Percentiles rank a stretch among this genome's conserved stretches.
Conservation (phyloP, 2,329 filamentous ascomycete species). For the Xylaria sp. region DNA sequence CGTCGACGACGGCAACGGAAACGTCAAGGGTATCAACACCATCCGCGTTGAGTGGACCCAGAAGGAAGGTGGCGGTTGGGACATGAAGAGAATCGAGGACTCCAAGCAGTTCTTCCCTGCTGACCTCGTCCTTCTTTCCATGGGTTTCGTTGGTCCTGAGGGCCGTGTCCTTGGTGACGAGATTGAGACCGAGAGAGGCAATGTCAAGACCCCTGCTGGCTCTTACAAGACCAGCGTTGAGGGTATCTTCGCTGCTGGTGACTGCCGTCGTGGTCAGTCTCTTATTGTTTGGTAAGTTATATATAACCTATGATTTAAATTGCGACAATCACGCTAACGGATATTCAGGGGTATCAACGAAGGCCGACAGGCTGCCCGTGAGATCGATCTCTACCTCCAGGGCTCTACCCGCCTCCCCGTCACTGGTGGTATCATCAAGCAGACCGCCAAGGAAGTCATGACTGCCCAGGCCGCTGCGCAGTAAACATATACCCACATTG, state of each 20-base stretch:
- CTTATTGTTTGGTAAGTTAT: slow-evolving; percentile 85
- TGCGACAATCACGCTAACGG: slow-evolving; percentile 32
- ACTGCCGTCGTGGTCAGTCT: slow-evolving; percentile 90
- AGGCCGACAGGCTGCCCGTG: slow-evolving; percentile 84
- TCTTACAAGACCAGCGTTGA: slow-evolving; percentile 84
- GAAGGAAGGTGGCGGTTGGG: slow-evolving; percentile 83
- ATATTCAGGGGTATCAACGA: slow-evolving; percentile 82
- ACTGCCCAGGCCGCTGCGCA: slow-evolving; percentile 11
- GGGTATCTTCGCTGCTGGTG: slow-evolving; percentile 89
- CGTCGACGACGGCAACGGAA: slow-evolving; percentile 78
- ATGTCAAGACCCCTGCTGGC: slow-evolving; percentile 86
- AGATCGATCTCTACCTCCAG: slow-evolving; percentile 84
- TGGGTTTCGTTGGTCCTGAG: slow-evolving; percentile 96
- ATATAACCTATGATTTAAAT: background rate
- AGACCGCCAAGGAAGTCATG: slow-evolving; percentile 63
- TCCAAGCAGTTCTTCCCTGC: slow-evolving; percentile 95
- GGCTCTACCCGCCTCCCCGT: slow-evolving; percentile 75
- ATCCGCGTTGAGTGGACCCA: slow-evolving; percentile 95
- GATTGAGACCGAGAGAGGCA: slow-evolving; percentile 93
- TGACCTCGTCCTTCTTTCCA: slow-evolving; percentile 87
- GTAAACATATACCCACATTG: slow-evolving; percentile 4
- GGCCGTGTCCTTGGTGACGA: slow-evolving; percentile 79
- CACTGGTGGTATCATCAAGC: slow-evolving; percentile 88
- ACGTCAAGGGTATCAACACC: slow-evolving; percentile 93
- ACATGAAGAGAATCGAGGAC: slow-evolving; percentile 95